Base-by-base conservation (phyloP, 352 stramenopile species). In the Phytophthora crassamura region DNA sequence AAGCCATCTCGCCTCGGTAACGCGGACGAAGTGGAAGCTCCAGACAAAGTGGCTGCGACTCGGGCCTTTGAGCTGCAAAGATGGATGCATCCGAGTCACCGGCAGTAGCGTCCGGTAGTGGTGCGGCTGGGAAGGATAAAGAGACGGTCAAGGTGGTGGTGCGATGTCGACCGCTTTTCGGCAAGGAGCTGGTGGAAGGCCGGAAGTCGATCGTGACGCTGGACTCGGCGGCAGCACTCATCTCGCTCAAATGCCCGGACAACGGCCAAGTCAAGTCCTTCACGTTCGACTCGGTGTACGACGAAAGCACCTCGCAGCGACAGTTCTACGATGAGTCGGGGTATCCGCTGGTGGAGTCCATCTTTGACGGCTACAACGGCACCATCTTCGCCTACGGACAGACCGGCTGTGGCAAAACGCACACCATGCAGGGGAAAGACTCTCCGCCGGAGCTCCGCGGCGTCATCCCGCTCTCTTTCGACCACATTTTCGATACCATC, bases 331-430 rank as follows among this genome's bases (percentile, higher is more conserved):
- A 94, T 50, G 88, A 96, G 48, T 88, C 88, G 6, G 89, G 77
- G 16, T 94, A 92, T 59, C 88, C 88, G 16, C 74, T 97, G 10
- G 87, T 97, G 5, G 91, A 97, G 53, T 97, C 86, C 63, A 92
- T 97, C 49, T 92, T 97, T 46, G 84, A 94, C 48, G 91, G 91
- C 38, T 97, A 95, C 67, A 97, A 97, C 50, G 91, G 90, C 46
- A 97, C 90, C 6, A 97, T 97, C 49, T 97, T 97, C 67, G 89
- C 91, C 1, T 97, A 97, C 52, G 91, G 88, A 20, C 88, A 95
- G 59, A 95, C 88, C 2, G 88, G 88, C 0, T 94, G 82, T 61
- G 88, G 86, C 25, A 95, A 95, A 61, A 94, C 86, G 2, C 86
- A 94, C 52, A 94, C 84, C 28, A 94, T 96, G 88, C 83, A 94